A percentile compares a stretch with the other conserved stretches of the same genome.
phyloP scores from a whole-genome alignment of 352 stramenopile genomes.

The Saprolegnia parasitica region DNA sequence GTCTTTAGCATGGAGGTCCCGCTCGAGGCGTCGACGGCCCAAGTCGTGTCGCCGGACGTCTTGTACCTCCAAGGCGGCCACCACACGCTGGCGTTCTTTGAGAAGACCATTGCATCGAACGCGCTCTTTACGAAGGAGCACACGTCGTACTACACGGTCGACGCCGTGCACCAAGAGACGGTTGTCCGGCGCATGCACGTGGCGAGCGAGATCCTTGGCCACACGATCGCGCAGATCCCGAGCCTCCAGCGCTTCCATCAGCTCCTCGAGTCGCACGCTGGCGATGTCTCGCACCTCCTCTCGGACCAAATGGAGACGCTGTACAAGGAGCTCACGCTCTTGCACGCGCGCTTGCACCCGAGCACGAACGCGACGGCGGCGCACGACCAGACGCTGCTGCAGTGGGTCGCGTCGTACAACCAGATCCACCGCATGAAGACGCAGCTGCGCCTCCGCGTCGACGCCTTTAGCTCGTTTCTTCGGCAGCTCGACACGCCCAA shows the following conservation, averaged over 20 bases:
- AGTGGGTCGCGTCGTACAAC: conserved; percentile 18
- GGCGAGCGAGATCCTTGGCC: conserved; percentile 71
- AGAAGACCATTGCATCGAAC: conserved; percentile 2
- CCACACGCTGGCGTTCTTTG: conserved; percentile 51
- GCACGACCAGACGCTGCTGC: background rate
- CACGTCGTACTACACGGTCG: conserved; percentile 16
- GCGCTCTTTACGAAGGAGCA: conserved; percentile 17
- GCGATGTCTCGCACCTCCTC: conserved; percentile 59
- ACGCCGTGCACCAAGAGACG: conserved; percentile 22
- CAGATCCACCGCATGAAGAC: conserved; percentile 40
- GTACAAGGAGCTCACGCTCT: conserved; percentile 48
- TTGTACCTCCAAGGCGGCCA: conserved; percentile 43
- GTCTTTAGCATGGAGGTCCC: conserved; percentile 19
- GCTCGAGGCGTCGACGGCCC: background rate
- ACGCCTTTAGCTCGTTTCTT: conserved; percentile 64
- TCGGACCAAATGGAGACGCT: conserved; percentile 64
- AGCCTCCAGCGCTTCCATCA: conserved; percentile 75
- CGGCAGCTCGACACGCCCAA: conserved; percentile 58
- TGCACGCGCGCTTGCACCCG: conserved; percentile 35
- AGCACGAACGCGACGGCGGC: background rate
- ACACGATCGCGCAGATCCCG: conserved; percentile 79
- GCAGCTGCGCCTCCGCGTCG: conserved; percentile 49
- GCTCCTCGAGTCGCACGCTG: conserved; percentile 65
- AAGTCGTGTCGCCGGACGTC: conserved; percentile 26
- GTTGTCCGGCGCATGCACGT: conserved; percentile 36